Conservation (phyloP, 2,329 filamentous ascomycete species). For the Aaosphaeria arxii region DNA sequence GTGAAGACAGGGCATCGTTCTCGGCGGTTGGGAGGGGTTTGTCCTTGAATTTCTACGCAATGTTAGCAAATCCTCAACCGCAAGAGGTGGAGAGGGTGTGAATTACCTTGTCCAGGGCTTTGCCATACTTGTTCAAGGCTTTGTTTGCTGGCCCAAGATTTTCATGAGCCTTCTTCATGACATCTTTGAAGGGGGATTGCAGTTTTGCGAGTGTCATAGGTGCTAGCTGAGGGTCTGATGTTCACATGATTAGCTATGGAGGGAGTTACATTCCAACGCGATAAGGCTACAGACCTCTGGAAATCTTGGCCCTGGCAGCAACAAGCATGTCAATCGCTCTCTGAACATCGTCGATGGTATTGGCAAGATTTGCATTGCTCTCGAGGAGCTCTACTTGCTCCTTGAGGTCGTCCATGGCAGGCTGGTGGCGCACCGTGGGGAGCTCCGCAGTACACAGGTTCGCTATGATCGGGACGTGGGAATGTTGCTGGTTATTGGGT, state of each 20-base stretch:
- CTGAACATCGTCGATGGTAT: slow-evolving; percentile 77
- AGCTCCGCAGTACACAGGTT: background rate
- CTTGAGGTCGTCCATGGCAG: slow-evolving; percentile 62
- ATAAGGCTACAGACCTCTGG: slow-evolving; percentile 48
- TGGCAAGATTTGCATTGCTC: slow-evolving; percentile 65
- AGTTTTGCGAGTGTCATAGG: slow-evolving; percentile 76
- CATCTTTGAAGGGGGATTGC: slow-evolving; percentile 78
- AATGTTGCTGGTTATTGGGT: too few species aligned
- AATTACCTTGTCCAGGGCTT: slow-evolving; percentile 74
- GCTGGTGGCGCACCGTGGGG: slow-evolving; percentile 6
- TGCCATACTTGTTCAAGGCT: slow-evolving; percentile 78
- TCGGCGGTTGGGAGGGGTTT: slow-evolving; percentile 71
- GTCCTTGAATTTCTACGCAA: slow-evolving; percentile 55
- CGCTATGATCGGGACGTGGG: too few species aligned
- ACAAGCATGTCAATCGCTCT: slow-evolving; percentile 75
- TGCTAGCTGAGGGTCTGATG: slow-evolving; percentile 64
- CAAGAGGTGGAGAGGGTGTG: background rate
- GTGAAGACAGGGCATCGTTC: slow-evolving; percentile 73
- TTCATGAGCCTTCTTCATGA: slow-evolving; percentile 76
- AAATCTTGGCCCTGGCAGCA: slow-evolving; percentile 70
- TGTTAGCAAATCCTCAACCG: too few species aligned
- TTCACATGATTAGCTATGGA: slow-evolving; percentile 11
- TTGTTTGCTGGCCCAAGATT: slow-evolving; percentile 81
- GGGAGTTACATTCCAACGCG: slow-evolving; percentile 4
- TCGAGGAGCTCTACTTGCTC: slow-evolving; percentile 72